Evolutionary conservation across 768 basidiomycete genomes (phyloP).

Genomic region (Psilocybe subaeruginosa): DNA sequence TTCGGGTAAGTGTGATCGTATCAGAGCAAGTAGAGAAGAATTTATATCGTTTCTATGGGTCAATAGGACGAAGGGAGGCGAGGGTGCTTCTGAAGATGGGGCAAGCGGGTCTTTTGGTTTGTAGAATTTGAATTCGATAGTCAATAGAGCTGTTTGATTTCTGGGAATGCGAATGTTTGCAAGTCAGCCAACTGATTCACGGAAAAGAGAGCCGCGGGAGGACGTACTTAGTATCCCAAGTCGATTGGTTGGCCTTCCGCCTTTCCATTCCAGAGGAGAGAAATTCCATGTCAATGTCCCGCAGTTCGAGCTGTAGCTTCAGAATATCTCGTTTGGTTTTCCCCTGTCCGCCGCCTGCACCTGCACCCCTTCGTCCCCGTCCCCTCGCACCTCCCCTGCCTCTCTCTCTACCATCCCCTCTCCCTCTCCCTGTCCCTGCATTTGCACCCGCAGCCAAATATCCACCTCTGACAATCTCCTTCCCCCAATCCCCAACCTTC

Average conservation of each 20-base stretch:
- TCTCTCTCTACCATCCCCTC: conserved; percentile 28
- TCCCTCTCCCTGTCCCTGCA: conserved; percentile 29
- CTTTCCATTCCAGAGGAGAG: conserved; percentile 85
- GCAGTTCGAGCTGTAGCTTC: conserved; percentile 64
- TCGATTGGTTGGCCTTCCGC: conserved; percentile 76
- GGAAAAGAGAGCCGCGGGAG: conserved; percentile 1
- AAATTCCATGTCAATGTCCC: conserved; percentile 75
- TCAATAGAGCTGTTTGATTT: conserved; percentile 67
- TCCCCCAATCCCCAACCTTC: conserved; percentile 73
- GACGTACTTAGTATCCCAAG: conserved; percentile 80
- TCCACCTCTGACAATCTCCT: conserved; percentile 67
- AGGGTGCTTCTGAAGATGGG: conserved; percentile 35
- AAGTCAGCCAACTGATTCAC: conserved; percentile 6
- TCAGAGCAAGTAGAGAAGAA: conserved; percentile 49
- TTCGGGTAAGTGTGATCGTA: conserved; percentile 51
- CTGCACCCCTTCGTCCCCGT: conserved; percentile 25
- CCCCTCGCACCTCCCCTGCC: conserved; percentile 23
- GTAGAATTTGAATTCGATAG: conserved; percentile 74
- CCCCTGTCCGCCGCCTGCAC: conserved; percentile 28
- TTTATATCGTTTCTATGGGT: conserved; percentile 66
- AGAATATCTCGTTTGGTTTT: conserved; percentile 69
- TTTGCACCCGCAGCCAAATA: conserved; percentile 38
- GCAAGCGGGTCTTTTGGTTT: conserved; percentile 49
- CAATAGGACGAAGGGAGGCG: conserved; percentile 51
- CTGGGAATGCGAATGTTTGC: conserved; percentile 38